Evolutionary conservation across 177 flowering plant species (phyloP), one percentile per base, ranked within the genome.

Genomic region (Tripterygium wilfordii): DNA sequence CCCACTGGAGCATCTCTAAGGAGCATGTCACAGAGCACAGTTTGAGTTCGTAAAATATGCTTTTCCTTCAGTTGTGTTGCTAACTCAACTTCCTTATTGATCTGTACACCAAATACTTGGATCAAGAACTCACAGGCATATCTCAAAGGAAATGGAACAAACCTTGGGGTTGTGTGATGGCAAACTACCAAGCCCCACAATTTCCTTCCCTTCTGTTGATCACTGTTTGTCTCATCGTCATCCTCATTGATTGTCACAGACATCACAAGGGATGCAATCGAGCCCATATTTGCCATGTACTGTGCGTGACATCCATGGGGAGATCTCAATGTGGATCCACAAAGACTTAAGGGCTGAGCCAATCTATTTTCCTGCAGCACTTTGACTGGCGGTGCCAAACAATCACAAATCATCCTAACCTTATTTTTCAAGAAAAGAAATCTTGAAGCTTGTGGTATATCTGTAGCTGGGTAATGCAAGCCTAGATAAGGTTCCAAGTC

Each of bases 271-370:
- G 95, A 85, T 24, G 95, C 89, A 44, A 71, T 69, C 0, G 95
- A 70, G 40, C 89, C 87, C 95, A 85, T 85, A 67, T 75, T 85
- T 16, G 67, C 69, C 95, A 85, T 85, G 50, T 85, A 85, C 45
- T 73, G 95, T 17, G 83, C 72, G 67, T 85, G 95, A 52, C 95
- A 85, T 10, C 87, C 89, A 58, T 85, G 95, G 46, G 95, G 89
- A 60, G 87, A 64, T 63, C 95, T 76, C 57, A 85, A 56, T 7
- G 81, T 61, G 19, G 95, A 85, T 41, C 85, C 85, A 49, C 74
- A 65, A 40, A 85, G 72, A 62, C 82, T 76, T 65, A 85, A 47
- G 18, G 89, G 78, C 53, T 72, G 77, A n/a, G 41, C 48, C 62
- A 85, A 51, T 43, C 56, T 60, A 46, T 59, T 69, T 45, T 76